Evolutionary conservation across 225 moss, liverwort and hornwort genomes (phyloP).

Genomic region (Asterella californica): DNA sequence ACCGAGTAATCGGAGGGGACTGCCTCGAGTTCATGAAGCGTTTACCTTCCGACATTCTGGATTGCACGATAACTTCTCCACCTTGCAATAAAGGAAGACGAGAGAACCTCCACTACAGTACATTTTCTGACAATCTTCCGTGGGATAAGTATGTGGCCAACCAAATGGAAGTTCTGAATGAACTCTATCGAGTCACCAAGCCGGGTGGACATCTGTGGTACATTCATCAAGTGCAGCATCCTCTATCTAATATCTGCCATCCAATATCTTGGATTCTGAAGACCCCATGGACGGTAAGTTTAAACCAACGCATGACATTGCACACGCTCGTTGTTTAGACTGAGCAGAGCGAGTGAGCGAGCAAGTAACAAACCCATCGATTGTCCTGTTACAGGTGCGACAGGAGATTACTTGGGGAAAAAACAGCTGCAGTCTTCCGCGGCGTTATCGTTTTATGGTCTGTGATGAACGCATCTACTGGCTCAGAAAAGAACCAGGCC

Average conservation of each 20-base stretch:
- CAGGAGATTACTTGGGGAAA: background rate
- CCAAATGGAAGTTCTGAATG: background rate
- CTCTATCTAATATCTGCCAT: background rate
- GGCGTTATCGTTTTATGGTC: background rate
- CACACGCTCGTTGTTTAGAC: no score
- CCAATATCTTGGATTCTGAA: background rate
- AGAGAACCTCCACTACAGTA: background rate
- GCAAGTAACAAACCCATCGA: no score
- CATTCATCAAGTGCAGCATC: background rate
- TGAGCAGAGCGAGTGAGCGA: no score
- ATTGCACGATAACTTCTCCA: background rate
- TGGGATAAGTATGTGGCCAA: background rate
- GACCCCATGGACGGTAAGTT: background rate
- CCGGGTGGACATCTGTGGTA: slow-evolving; percentile 1
- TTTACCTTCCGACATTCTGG: background rate
- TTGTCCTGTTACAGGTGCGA: background rate
- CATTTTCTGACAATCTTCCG: background rate
- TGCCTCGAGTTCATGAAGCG: background rate
- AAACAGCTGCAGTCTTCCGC: background rate
- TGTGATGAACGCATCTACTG: background rate
- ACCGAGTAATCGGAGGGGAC: background rate
- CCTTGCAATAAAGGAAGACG: background rate
- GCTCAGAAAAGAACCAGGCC: slow-evolving; percentile 1
- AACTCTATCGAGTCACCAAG: background rate
- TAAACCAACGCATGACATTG: background rate